phyloP scores from a whole-genome alignment of 345 rosid genomes.

The Mercurialis annua region DNA sequence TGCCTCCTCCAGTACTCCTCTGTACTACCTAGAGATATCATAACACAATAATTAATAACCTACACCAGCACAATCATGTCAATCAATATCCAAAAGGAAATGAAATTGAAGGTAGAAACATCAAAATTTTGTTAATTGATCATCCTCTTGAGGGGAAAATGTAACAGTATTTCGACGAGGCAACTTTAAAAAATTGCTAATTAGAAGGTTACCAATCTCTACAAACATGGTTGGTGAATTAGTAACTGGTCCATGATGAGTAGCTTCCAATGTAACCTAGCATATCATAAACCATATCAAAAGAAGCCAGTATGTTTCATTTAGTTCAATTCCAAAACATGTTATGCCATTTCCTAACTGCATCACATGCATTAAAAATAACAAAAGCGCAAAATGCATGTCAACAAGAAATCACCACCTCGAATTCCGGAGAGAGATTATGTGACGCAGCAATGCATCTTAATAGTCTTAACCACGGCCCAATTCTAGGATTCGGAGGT shows the following conservation, averaged over 20 bases:
- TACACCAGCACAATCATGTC: constrained; percentile 4
- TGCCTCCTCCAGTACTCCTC: constrained; percentile 26
- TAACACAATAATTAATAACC: background rate
- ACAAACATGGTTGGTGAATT: constrained; percentile 24
- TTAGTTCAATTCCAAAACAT: background rate
- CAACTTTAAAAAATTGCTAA: background rate
- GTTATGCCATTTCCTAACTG: background rate
- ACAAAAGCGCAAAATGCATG: background rate
- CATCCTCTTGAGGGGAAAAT: background rate
- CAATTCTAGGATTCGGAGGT: constrained; percentile 15
- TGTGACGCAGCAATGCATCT: constrained; percentile 2
- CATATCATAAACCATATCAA: background rate
- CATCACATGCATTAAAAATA: background rate
- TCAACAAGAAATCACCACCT: background rate
- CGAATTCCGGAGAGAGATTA: constrained; percentile 8
- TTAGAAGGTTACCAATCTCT: constrained; percentile 17
- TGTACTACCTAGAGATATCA: constrained; percentile 18
- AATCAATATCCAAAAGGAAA: background rate
- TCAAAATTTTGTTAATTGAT: background rate
- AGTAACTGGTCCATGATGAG: constrained; percentile 22
- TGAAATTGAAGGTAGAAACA: background rate
- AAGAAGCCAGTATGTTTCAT: constrained; percentile 1
- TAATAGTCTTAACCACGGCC: constrained; percentile 12
- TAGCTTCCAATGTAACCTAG: constrained; percentile 23
- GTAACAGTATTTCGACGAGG: background rate